Evolutionary conservation across 1,284 basidiomycete genomes (phyloP).

Genomic region (Dichomitus squalens): DNA sequence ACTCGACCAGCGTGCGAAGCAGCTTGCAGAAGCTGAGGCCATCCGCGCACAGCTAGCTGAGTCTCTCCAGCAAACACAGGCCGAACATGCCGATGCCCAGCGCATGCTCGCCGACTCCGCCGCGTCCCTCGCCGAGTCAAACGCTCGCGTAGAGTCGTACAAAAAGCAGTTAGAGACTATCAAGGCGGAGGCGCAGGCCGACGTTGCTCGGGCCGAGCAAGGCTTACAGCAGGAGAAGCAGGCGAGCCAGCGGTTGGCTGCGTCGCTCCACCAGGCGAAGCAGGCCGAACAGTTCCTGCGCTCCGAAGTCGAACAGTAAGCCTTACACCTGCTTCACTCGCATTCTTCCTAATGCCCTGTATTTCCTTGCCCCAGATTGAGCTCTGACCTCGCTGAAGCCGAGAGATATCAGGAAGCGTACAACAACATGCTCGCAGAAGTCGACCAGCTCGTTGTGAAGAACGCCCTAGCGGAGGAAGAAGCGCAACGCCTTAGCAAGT

Average conservation of each 20-base stretch:
- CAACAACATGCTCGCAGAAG: constrained; percentile 58
- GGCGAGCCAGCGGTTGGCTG: constrained; percentile 46
- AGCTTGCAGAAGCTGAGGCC: constrained; percentile 41
- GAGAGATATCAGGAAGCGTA: constrained; percentile 72
- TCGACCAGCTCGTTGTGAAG: constrained; percentile 61
- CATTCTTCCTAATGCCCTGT: constrained; percentile 4
- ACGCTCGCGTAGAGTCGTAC: constrained; percentile 23
- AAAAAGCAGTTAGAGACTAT: constrained; percentile 30
- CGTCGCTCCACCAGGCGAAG: constrained; percentile 53
- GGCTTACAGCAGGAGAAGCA: constrained; percentile 53
- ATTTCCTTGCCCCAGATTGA: constrained; percentile 44
- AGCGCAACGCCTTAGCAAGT: constrained; percentile 61
- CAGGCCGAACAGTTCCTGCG: constrained; percentile 64
- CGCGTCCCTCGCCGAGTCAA: constrained; percentile 31
- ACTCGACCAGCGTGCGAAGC: constrained; percentile 38
- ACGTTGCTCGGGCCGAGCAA: constrained; percentile 31
- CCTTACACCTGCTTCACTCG: background rate
- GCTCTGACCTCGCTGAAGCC: constrained; percentile 55
- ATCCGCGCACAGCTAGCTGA: constrained; percentile 42
- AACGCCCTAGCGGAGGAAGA: constrained; percentile 77
- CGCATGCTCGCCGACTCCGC: constrained; percentile 31
- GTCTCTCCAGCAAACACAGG: constrained; percentile 41
- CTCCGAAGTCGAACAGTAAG: constrained; percentile 64
- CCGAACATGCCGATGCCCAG: constrained; percentile 36
- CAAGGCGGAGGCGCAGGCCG: constrained; percentile 25